Base-by-base conservation (phyloP, 169 alveolate genomes). In the Plasmodium adleri region DNA sequence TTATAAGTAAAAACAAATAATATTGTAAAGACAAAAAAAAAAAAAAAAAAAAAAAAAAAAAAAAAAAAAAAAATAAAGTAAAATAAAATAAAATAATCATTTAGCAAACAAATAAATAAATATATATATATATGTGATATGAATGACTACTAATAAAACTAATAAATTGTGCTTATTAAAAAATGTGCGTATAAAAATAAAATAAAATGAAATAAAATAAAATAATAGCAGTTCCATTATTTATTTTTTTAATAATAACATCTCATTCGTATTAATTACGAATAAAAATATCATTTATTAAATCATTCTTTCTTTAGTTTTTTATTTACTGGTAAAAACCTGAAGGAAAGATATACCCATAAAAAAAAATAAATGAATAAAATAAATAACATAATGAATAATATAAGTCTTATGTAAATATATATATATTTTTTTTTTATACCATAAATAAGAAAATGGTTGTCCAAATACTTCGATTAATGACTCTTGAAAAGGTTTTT, bases 401-500 rank as follows among this genome's bases (percentile, higher is more conserved):
- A 60, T 3, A 60, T 60, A 7, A 6, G 9, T 3, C 7, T 20
- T 60, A 20, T 13, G 26, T 60, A 60, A 60, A 6, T 17, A 60
- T 43, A 4, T 7, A 45, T 70, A n/a, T 45, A n/a, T 47, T 2
- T 72, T 1, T n/a, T 71, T 71, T 49, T 49, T 5, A 43, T 63
- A 75, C 88, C 88, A 75, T 47, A 75, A 52, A 39, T 67, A 75
- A 54, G 76, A 63, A 56, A 75, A 75, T 10, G 88, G 75, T 24
- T 66, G 63, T 28, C 83, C 90, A 47, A 80, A 80, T 49, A 80
- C 83, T 26, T 80, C 90, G 15, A 80, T 50, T 12, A 80, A 45
- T 67, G 80, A 80, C 26, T 80, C 59, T 7, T 32, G 26, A 59
- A 80, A 80, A 22, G 83, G 60, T 47, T 71, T 50, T 3, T 1